A percentile compares a stretch with the other conserved stretches of the same genome.
These are phyloP conservation scores for Sanghuangporus sanghuang DNA, from an alignment of 1,284 basidiomycete genomes.

Conservation along the genomic window DNA sequence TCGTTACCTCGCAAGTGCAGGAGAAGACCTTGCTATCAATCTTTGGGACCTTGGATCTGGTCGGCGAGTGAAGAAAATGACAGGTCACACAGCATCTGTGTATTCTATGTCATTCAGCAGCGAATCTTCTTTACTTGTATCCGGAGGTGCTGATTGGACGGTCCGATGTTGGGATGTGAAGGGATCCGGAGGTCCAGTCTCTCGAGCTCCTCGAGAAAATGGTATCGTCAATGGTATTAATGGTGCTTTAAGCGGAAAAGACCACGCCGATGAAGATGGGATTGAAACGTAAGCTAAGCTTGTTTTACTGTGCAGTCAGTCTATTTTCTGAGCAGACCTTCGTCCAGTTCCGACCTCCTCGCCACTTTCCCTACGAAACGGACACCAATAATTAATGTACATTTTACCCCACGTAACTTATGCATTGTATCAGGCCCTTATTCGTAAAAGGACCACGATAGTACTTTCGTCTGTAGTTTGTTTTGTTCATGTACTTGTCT, in stretches of 20 bases:
- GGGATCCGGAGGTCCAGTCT: constrained; percentile 59
- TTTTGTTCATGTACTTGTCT: background rate
- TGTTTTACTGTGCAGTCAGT: background rate
- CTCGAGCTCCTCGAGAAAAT: constrained; percentile 41
- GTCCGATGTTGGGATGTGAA: constrained; percentile 97
- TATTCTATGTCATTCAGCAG: constrained; percentile 90
- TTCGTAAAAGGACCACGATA: constrained; percentile 52
- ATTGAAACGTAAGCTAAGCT: constrained; percentile 52
- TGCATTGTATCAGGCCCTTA: constrained; percentile 83
- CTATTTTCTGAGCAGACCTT: constrained; percentile 14
- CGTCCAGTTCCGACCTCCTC: constrained; percentile 74
- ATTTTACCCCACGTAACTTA: constrained; percentile 92
- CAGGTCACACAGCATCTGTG: constrained; percentile 85
- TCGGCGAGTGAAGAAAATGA: constrained; percentile 94
- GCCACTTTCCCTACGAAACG: constrained; percentile 93
- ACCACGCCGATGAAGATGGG: constrained; percentile 42
- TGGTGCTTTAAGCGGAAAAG: constrained; percentile 22
- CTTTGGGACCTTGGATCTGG: constrained; percentile 96
- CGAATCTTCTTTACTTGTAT: constrained; percentile 87
- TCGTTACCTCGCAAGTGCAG: constrained; percentile 86
- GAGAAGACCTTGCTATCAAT: constrained; percentile 90
- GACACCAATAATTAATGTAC: constrained; percentile 87
- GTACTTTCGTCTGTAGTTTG: background rate
- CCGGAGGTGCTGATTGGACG: constrained; percentile 89
- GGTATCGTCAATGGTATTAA: constrained; percentile 33